These are phyloP conservation scores for Chlorella sp. DNA, from an alignment of 139 green algal species.

Conservation along the genomic window DNA sequence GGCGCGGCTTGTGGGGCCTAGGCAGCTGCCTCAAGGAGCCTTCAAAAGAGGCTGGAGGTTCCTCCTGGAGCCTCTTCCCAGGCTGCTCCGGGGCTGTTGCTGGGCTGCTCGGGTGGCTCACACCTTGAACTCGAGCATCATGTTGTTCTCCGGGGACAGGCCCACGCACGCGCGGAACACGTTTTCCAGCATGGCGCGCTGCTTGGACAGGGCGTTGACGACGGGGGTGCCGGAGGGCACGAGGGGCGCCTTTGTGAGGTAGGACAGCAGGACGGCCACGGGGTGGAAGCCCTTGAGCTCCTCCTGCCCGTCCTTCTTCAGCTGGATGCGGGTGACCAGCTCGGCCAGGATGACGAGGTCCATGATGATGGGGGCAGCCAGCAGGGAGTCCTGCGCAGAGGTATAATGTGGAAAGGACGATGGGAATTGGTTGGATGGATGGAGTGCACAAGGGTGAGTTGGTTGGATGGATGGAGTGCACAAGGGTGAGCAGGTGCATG, in stretches of 20 bases:
- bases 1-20: too few species aligned
- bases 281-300: constrained; percentile 91
- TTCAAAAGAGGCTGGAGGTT: too few species aligned
- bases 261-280: constrained; percentile 91
- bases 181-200: constrained; percentile 99
- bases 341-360: constrained; percentile 98
- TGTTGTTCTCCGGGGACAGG: constrained; percentile 96
- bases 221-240: constrained; percentile 91
- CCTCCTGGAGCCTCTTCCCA: too few species aligned
- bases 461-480: too few species aligned
- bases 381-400: constrained; percentile 86
- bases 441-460: not conserved
- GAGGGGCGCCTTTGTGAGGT: constrained; percentile 96
- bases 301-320: constrained; percentile 81
- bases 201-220: constrained; percentile 96
- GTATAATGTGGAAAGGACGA: too few species aligned
- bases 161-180: constrained; percentile 95
- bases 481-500: constrained; percentile 95
- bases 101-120: too few species aligned
- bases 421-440: too few species aligned
- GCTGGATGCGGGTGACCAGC: constrained; percentile 91
- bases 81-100: too few species aligned
- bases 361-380: constrained; percentile 98
- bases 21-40: too few species aligned
- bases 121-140: constrained; percentile 75